Percentiles rank a stretch among this genome's conserved stretches.
Evolutionary conservation across 345 rosid species (phyloP).

Genomic region (Nasturtium officinale): DNA sequence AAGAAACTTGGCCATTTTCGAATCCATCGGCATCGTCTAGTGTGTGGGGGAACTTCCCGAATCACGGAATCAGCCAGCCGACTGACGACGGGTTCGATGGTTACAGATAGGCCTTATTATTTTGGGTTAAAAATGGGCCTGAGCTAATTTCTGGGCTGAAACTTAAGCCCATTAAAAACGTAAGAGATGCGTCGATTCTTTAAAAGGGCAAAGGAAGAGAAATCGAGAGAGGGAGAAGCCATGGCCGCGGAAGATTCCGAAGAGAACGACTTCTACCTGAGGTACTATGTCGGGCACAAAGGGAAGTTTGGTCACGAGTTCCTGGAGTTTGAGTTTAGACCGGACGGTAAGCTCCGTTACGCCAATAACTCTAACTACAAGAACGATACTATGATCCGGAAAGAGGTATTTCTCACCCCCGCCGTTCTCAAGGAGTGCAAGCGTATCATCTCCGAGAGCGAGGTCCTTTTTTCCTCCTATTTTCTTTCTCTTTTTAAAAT

Average conservation of each 20-base stretch:
- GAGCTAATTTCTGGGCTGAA: background rate
- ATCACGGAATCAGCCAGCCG: slow-evolving; percentile 7
- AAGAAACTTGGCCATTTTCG: slow-evolving; percentile 46
- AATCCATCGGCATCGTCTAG: slow-evolving; percentile 45
- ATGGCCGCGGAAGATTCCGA: slow-evolving; percentile 77
- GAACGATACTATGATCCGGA: slow-evolving; percentile 98
- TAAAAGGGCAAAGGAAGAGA: background rate
- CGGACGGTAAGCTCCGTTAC: slow-evolving; percentile 95
- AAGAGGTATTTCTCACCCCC: slow-evolving; percentile 95
- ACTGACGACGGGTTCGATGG: background rate
- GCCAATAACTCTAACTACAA: slow-evolving; percentile 99
- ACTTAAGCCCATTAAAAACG: slow-evolving; percentile 11
- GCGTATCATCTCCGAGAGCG: slow-evolving; percentile 97
- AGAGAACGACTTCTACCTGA: slow-evolving; percentile 78
- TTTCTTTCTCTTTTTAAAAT: background rate
- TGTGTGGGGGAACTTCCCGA: background rate
- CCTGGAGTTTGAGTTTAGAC: slow-evolving; percentile 95
- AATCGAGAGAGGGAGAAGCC: background rate
- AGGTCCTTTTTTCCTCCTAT: slow-evolving; percentile 46
- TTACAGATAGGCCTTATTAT: background rate
- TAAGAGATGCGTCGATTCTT: background rate
- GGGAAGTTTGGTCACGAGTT: slow-evolving; percentile 99
- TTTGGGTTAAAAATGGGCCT: background rate
- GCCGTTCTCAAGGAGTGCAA: slow-evolving; percentile 92
- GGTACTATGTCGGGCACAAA: slow-evolving; percentile 97